A percentile compares a stretch with the other conserved stretches of the same genome.
phyloP scores from a whole-genome alignment of 768 basidiomycete genomes.

The Termitomyces sp. region DNA sequence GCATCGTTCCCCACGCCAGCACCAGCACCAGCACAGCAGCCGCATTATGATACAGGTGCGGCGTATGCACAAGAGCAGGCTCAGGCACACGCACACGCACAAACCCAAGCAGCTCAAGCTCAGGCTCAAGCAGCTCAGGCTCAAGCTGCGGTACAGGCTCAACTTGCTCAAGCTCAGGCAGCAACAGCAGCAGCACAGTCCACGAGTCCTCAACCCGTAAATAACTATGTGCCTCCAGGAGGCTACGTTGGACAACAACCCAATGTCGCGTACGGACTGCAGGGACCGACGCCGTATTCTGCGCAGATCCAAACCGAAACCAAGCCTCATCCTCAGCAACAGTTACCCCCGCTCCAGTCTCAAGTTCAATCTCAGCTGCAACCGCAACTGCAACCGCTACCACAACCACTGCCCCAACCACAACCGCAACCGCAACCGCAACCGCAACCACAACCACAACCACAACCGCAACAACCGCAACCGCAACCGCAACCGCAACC shows the following conservation, averaged over 20 bases:
- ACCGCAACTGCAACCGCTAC: conserved; percentile 19
- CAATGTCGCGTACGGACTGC: conserved; percentile 28
- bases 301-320: conserved; percentile 17
- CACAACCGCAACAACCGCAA: conserved; percentile 17
- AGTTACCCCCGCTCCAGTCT: background rate
- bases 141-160: conserved; percentile 12
- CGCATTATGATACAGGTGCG: conserved; percentile 14
- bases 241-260: conserved; percentile 28
- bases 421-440: conserved; percentile 11
- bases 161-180: conserved; percentile 8
- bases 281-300: conserved; percentile 34
- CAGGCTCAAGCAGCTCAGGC: conserved; percentile 8
- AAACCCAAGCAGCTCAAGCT: conserved; percentile 7
- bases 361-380: conserved; percentile 4
- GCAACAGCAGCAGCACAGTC: background rate
- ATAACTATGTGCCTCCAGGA: conserved; percentile 21
- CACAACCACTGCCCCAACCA: conserved; percentile 16
- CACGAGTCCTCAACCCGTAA: background rate
- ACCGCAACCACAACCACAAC: conserved; percentile 16
- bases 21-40: conserved; percentile 11
- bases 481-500: conserved; percentile 16
- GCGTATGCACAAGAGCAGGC: conserved; percentile 17
- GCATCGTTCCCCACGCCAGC: conserved; percentile 25
- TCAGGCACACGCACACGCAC: conserved; percentile 6
- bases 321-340: background rate